Base-by-base conservation (phyloP, 306 rosid genomes). In the Macrotyloma uniflorum region DNA sequence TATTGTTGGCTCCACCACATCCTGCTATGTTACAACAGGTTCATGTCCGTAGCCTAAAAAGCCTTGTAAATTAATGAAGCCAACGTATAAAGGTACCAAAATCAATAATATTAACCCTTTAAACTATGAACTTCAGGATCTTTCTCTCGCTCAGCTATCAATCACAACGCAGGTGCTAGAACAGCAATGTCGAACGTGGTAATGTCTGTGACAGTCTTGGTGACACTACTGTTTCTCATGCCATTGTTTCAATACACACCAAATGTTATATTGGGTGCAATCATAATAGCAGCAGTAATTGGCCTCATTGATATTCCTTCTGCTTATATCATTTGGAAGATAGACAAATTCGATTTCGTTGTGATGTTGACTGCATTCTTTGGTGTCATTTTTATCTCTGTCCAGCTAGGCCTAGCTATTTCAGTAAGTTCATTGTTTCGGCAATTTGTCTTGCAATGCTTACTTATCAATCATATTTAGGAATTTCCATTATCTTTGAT, bases 21-120 rank as follows among this genome's bases (percentile, higher is more conserved):
- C 99, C 7, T 92, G 98, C 83, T 95, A 89, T 13, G 81, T 92
- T 4, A 91, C 98, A 54, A 91, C 98, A 82, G 98, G 98, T 94
- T 23, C 81, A 47, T 8, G 36, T 12, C 40, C 30, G 30, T 2
- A 26, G 9, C 49, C 65, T n/a, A 35, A 69, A 26, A 26, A 68
- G 1, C 57, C 63, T 26, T 5, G 5, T 24, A 42, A 38, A 43
- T 2, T 40, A 64, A 30, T 35, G 57, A 68, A 59, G 70, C 42
- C 5, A 18, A 14, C 22, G 38, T 15, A 32, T 79, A 16, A 33
- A 23, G 57, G 36, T 40, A 45, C 51, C 40, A 50, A 22, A 51
- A 64, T 59, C 28, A 23, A 18, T 8, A 3, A 38, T 71, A 15
- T 7, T 81, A 75, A 67, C 53, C 49, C 24, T 43, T 84, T 76